Conservation (phyloP, 331 rosid species). For the Acacia pycnantha region DNA sequence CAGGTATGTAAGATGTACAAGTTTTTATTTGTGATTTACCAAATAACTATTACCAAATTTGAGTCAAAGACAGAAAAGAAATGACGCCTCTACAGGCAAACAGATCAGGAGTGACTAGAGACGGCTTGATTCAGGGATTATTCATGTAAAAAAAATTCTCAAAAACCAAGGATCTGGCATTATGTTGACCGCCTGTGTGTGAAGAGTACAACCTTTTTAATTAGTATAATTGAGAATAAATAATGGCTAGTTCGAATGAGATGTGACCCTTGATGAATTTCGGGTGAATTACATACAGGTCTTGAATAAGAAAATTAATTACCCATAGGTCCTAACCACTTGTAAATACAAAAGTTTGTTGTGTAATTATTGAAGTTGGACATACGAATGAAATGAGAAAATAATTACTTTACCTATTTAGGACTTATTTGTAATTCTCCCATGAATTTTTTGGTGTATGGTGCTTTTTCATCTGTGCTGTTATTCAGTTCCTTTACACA, state of each 20-base stretch:
- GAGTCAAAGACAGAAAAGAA: constrained; percentile 5
- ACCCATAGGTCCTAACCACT: background rate
- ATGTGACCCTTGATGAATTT: background rate
- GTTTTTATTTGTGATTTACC: background rate
- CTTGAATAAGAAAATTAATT: too few species aligned
- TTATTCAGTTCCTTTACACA: background rate
- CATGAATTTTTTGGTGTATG: background rate
- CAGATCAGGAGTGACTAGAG: background rate
- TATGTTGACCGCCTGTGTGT: background rate
- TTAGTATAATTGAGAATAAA: background rate
- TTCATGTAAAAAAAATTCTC: background rate
- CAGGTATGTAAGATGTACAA: constrained; percentile 49
- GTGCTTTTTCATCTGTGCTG: background rate
- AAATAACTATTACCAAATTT: background rate
- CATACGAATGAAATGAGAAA: too few species aligned
- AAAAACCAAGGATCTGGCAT: background rate
- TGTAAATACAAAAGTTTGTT: too few species aligned
- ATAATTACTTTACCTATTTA: background rate
- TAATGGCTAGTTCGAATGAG: background rate
- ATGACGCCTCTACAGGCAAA: background rate
- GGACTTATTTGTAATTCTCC: background rate
- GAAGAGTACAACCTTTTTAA: background rate
- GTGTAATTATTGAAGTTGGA: too few species aligned
- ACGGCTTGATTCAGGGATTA: background rate
- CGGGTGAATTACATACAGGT: background rate